Evolutionary conservation across 305 asterid genomes (phyloP).

Genomic region (Euphrasia arctica): DNA sequence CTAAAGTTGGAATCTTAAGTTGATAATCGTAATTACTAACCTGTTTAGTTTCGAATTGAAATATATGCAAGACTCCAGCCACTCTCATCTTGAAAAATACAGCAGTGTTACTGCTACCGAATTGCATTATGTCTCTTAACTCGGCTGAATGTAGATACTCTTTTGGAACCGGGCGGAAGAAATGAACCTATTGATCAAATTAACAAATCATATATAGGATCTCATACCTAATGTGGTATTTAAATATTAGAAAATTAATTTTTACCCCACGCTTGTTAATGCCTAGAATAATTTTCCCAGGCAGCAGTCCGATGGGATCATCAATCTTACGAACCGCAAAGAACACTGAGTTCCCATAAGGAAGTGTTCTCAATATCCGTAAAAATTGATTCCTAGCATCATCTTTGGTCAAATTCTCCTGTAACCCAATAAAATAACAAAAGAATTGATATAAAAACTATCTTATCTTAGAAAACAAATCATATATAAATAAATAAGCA

Average conservation of each 20-base stretch:
- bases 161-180: conserved; percentile 98
- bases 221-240: not conserved
- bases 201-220: conserved; percentile 31
- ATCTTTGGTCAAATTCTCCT: conserved; percentile 93
- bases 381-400: conserved; percentile 93
- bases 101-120: conserved; percentile 97
- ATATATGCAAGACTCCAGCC: conserved; percentile 95
- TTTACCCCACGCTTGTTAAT: conserved; percentile 99
- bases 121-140: conserved; percentile 97
- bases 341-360: conserved; percentile 95
- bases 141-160: conserved; percentile 98
- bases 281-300: conserved; percentile 87
- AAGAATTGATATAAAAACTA: conserved; percentile 9
- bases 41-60: conserved; percentile 98
- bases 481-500: not conserved
- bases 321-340: conserved; percentile 97
- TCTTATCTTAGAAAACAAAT: not conserved
- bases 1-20: not conserved
- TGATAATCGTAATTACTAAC: conserved; percentile 33
- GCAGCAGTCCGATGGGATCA: conserved; percentile 96
- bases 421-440: conserved; percentile 22
- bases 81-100: conserved; percentile 99
- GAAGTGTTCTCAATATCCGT: conserved; percentile 86
- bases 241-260: conserved; percentile 12
- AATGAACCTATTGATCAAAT: conserved; percentile 68